Conservation (phyloP, 257 asterid genomes). For the Solanum microdontum region DNA sequence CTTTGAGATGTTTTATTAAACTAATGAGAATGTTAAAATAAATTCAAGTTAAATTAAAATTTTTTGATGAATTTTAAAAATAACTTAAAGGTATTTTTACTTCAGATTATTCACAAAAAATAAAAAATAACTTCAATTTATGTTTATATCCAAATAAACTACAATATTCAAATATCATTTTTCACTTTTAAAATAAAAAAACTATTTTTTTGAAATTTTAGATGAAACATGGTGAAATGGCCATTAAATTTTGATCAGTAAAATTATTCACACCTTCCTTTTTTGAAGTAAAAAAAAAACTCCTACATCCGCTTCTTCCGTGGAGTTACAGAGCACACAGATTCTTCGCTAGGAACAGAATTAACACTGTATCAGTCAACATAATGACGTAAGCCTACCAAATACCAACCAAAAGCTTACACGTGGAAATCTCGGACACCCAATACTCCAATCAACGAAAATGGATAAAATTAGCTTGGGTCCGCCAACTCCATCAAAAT, state of each 20-base stretch:
- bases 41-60: too few species aligned
- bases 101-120: too few species aligned
- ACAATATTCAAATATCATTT: not conserved
- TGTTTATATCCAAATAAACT: not conserved
- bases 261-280: not conserved
- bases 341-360: not conserved
- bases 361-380: not conserved
- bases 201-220: too few species aligned
- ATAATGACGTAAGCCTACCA: not conserved
- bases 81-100: not conserved
- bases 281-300: too few species aligned
- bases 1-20: not conserved
- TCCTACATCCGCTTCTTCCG: not conserved
- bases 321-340: not conserved
- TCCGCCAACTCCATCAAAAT: constrained; percentile 30
- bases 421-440: not conserved
- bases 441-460: constrained; percentile 23
- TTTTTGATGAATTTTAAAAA: too few species aligned
- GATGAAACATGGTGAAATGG: not conserved
- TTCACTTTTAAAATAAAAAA: too few species aligned
- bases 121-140: too few species aligned
- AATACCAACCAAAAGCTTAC: not conserved
- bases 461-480: constrained; percentile 31
- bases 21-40: not conserved
- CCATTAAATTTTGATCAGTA: not conserved